A percentile compares a stretch with the other conserved stretches of the same genome.
These are phyloP conservation scores for Clonostachys solani DNA, from an alignment of 2,329 filamentous ascomycete genomes.

Conservation along the genomic window DNA sequence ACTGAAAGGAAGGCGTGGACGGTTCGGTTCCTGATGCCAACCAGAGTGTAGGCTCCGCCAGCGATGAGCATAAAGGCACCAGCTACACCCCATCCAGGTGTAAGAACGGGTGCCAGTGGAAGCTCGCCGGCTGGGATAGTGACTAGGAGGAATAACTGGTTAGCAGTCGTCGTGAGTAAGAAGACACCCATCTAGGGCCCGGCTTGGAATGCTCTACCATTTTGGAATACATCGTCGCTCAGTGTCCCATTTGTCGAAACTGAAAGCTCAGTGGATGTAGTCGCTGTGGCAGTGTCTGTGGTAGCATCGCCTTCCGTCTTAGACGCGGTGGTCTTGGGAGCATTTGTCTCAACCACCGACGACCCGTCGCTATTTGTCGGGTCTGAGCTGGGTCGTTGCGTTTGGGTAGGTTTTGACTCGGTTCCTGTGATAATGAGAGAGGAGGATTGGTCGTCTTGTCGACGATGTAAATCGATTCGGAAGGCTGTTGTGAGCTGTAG, in stretches of 20 bases:
- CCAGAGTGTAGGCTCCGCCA: slow-evolving; percentile 66
- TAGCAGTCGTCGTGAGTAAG: not conserved
- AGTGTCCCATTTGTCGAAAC: slow-evolving; percentile 9
- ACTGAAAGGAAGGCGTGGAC: slow-evolving; percentile 79
- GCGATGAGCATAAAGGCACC: slow-evolving; percentile 72
- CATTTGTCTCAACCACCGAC: too few species aligned
- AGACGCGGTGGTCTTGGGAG: not conserved
- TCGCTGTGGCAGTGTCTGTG: not conserved
- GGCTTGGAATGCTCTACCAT: slow-evolving; percentile 17
- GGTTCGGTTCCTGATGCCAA: slow-evolving; percentile 80
- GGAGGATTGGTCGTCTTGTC: slow-evolving; percentile 20
- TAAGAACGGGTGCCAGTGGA: slow-evolving; percentile 70
- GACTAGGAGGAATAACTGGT: not conserved
- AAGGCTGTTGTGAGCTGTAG: slow-evolving; percentile 30
- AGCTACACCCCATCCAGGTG: slow-evolving; percentile 75
- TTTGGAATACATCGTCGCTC: slow-evolving; percentile 22
- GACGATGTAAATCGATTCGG: slow-evolving; percentile 19
- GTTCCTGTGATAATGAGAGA: not conserved
- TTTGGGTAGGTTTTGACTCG: not conserved
- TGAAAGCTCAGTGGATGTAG: slow-evolving; percentile 2
- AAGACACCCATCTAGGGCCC: too few species aligned
- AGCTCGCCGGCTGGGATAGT: slow-evolving; percentile 45
- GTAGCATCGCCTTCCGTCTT: not conserved
- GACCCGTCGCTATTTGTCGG: slow-evolving; percentile 3
- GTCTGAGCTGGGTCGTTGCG: not conserved